Evolutionary conservation across 129 eudicot genomes (phyloP).

Genomic region (Apium graveolens): DNA sequence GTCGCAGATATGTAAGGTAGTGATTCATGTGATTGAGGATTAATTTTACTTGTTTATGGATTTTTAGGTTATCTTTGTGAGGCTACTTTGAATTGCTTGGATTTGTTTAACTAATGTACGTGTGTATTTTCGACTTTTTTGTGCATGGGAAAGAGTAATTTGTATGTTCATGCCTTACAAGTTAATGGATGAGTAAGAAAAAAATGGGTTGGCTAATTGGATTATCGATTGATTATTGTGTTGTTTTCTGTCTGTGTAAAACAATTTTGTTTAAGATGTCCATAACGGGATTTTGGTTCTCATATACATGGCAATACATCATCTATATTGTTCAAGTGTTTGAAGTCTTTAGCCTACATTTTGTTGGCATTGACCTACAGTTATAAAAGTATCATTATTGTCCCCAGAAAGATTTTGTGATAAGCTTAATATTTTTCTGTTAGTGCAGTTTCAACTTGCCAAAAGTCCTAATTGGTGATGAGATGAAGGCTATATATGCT

Average conservation of each 20-base stretch:
- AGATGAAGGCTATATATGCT: no score
- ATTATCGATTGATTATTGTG: background rate
- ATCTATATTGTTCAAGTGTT: background rate
- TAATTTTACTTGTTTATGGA: background rate
- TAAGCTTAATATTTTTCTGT: no score
- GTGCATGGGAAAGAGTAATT: background rate
- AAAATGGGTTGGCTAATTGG: no score
- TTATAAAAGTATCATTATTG: background rate
- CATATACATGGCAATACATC: background rate
- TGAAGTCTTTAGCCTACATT: background rate
- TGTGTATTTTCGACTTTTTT: background rate
- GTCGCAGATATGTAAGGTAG: conserved; percentile 49
- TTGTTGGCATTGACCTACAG: background rate
- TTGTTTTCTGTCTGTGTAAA: background rate
- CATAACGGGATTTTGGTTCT: background rate
- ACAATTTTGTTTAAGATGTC: background rate
- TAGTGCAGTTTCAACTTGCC: no score
- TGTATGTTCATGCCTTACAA: background rate
- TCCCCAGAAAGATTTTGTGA: background rate
- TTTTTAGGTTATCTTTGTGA: background rate
- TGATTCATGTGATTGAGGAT: background rate
- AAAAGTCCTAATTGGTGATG: no score
- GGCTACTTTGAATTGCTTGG: background rate
- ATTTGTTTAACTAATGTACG: background rate
- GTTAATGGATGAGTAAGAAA: background rate